Base-by-base conservation (phyloP, 106 monocot species). In the Platanthera zijinensis region DNA sequence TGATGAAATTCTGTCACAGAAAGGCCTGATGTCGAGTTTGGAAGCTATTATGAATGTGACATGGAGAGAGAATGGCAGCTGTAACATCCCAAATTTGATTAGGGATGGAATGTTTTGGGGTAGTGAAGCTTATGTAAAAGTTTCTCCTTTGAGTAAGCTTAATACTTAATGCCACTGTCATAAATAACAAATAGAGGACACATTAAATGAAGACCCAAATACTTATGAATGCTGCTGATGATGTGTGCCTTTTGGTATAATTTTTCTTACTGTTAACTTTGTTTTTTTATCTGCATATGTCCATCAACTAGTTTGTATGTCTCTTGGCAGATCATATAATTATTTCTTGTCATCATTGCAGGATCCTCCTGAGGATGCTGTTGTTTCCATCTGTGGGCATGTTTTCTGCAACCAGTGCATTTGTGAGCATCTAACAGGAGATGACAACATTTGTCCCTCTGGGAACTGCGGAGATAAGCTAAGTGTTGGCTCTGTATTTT, bases 361-460 rank as follows among this genome's bases (percentile, higher is more conserved):
- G 96, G 96, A 96, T 66, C 89, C 93, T 22, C 96, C 96, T 78
- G 96, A 96, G 78, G 90, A 96, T 91, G 89, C 93, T 73, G 90
- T 96, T 74, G 87, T 96, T 84, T 80, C 96, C 1, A 84, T 86
- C 15, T 96, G 96, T 75, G 96, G 89, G 45, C 96, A 96, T 84
- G 91, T 93, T 75, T 96, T 91, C 78, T 96, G 96, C 75, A 91
- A 93, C 52, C 96, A 96, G 78, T 96, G 96, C 70, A 88, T 96
- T 48, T 89, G 79, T 72, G 90, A 91, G 77, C 87, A 84, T 77
- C 80, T 96, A 62, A 90, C 83, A 48, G 84, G 89, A 45, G 96
- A 96, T 74, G 90, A 89, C 17, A 84, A 84, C 51, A 75, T 80
- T 48, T 90, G 90, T 59, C 90, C 89, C 48, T 75, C 90, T 50